Evolutionary conservation across 306 rosid genomes (phyloP).

Genomic region (Trifolium subterraneum): DNA sequence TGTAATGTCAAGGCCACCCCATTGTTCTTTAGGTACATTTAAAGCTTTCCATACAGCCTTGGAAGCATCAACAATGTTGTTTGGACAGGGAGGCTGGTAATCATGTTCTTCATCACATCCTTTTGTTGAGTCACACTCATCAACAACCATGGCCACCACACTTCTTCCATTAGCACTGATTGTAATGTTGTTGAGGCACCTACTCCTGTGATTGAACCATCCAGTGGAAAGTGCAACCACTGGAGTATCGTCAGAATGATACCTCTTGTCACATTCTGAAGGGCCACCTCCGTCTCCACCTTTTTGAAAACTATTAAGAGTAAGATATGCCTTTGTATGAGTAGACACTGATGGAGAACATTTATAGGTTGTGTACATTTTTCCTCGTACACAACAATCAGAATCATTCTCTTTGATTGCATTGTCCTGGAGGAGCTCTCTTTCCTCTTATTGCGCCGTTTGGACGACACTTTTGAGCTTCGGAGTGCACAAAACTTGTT

Average conservation of each 20-base stretch:
- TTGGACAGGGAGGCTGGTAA: neutral
- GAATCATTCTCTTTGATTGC: neutral
- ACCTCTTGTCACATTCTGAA: neutral
- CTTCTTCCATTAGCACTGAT: neutral
- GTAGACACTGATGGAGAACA: neutral
- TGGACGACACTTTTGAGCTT: neutral
- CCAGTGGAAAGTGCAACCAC: neutral
- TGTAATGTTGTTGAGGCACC: neutral
- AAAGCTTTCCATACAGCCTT: neutral
- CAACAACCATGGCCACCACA: neutral
- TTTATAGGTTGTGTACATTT: conserved; percentile 7
- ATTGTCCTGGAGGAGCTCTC: neutral
- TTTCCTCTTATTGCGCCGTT: neutral
- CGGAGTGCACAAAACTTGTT: neutral
- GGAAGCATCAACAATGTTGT: conserved; percentile 5
- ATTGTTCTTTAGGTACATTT: neutral
- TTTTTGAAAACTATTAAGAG: conserved; percentile 8
- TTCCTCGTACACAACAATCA: neutral
- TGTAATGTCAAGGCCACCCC: conserved; percentile 4
- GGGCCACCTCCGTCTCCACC: conserved; percentile 19
- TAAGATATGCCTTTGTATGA: neutral
- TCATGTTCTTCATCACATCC: neutral
- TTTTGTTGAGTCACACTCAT: neutral
- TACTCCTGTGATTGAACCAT: neutral
- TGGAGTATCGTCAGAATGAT: neutral